Evolutionary conservation across 1,284 basidiomycete species (phyloP), one percentile per base, ranked within the genome.

Genomic region (Sporisorium graminicola): DNA sequence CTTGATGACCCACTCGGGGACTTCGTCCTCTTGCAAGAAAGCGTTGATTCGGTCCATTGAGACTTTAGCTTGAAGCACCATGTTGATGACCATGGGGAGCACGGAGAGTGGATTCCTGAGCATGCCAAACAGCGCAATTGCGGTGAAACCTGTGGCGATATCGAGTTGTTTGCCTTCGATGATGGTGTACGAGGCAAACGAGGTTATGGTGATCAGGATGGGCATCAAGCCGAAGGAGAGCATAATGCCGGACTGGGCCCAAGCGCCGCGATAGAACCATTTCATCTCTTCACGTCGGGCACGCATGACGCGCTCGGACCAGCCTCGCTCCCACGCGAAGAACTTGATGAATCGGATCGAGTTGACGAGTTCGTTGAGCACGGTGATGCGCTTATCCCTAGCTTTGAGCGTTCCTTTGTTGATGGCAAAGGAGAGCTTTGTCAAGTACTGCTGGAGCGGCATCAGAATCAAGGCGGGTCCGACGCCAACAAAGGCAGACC

Each of bases 11-110:
- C 91, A 91, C 14, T 89, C 89, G 0, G 90, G 87, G 3, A 93
- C 91, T 85, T 95, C 94, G 49, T 93, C 92, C 85, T 95, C 94
- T 6, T 89, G 88, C 12, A 96, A 88, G 86, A 92, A 96, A 0
- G 90, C 90, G 29, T 92, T 89, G 63, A 96, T 93, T 54, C 94
- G 92, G 55, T 93, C 89, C 27, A 95, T 84, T 0, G 92, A 90
- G 3, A 96, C 92, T 24, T 90, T 88, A 0, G 92, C 89, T 89
- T 94, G 85, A 10, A 87, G 68, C 9, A 84, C 65, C 49, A 49
- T 56, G 44, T 66, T 81, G 49, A 80, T 46, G 20, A 78, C 56
- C 50, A 70, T 59, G 2, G 82, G 82, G 16, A 83, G 52, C 22
- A 72, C 55, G 35, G 60, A 71, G 14, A 84, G 63, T 4, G 81